Conservation (phyloP, 169 alveolate species). For the Cryptosporidium baileyi region DNA sequence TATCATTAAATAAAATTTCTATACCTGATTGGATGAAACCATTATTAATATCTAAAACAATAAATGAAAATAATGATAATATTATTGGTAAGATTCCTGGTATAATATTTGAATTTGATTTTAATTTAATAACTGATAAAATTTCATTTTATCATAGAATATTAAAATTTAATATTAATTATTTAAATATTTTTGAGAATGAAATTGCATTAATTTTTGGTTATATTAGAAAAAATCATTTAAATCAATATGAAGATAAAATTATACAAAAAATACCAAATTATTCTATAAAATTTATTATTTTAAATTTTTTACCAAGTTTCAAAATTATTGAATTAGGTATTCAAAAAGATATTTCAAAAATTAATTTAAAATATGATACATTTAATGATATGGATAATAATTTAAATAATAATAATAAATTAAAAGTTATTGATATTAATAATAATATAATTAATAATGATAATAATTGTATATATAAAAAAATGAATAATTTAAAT, state of each 20-base stretch:
- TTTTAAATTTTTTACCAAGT: constrained; percentile 14
- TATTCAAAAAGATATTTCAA: not conserved
- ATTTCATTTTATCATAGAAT: constrained; percentile 31
- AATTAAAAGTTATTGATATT: not conserved
- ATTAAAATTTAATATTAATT: not conserved
- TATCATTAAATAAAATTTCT: not conserved
- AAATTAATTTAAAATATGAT: not conserved
- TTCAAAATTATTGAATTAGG: not conserved
- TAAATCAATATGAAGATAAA: not conserved
- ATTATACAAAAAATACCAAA: constrained; percentile 17
- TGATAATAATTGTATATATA: not conserved
- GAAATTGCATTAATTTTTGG: constrained; percentile 24
- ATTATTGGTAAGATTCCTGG: constrained; percentile 23
- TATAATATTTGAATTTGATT: not conserved
- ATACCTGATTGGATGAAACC: constrained; percentile 63
- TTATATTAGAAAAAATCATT: not conserved
- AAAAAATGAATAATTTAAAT: not conserved
- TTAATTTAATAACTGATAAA: constrained; percentile 33
- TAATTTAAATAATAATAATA: not conserved
- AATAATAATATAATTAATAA: not conserved
- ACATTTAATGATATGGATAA: not conserved
- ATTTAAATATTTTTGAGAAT: not conserved
- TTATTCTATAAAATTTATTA: not conserved
- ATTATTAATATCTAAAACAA: not conserved
- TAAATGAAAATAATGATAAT: not conserved